These are phyloP conservation scores for Polyplosphaeria fusca DNA, from an alignment of 495 filamentous ascomycete species.

Conservation along the genomic window DNA sequence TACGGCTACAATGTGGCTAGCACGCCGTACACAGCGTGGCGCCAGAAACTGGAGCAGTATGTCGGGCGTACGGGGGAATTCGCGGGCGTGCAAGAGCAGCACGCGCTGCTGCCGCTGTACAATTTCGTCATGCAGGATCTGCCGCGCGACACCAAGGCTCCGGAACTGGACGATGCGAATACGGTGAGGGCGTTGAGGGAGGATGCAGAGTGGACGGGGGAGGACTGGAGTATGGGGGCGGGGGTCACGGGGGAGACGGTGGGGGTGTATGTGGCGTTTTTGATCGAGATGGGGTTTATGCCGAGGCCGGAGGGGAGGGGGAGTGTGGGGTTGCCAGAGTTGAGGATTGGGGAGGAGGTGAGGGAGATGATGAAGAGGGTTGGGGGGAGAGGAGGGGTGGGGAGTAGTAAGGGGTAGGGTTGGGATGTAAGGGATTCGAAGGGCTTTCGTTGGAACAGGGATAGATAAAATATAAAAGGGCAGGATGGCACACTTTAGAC, in stretches of 20 bases:
- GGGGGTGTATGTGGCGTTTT: constrained; percentile 63
- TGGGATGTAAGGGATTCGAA: no score
- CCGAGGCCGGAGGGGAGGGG: constrained; percentile 43
- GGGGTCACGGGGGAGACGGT: constrained; percentile 13
- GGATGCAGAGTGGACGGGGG: constrained; percentile 61
- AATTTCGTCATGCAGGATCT: constrained; percentile 81
- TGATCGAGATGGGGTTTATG: constrained; percentile 71
- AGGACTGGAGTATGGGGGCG: constrained; percentile 44
- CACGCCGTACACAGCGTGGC: constrained; percentile 57
- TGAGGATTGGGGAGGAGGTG: constrained; percentile 22
- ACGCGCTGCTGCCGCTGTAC: constrained; percentile 71
- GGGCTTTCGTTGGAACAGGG: neutral
- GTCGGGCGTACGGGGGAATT: constrained; percentile 28
- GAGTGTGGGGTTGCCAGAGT: constrained; percentile 19
- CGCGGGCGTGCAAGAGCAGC: constrained; percentile 51
- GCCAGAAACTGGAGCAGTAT: constrained; percentile 40
- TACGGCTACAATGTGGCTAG: constrained; percentile 77
- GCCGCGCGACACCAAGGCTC: constrained; percentile 72
- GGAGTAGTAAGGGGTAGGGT: neutral
- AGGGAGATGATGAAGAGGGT: constrained; percentile 35
- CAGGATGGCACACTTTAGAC: no score
- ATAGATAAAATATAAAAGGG: neutral
- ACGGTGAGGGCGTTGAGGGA: constrained; percentile 59
- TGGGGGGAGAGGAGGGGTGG: constrained; percentile 34
- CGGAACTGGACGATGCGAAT: constrained; percentile 75